phyloP scores from a whole-genome alignment of 495 filamentous ascomycete species.

The Ascobolus immersus region DNA sequence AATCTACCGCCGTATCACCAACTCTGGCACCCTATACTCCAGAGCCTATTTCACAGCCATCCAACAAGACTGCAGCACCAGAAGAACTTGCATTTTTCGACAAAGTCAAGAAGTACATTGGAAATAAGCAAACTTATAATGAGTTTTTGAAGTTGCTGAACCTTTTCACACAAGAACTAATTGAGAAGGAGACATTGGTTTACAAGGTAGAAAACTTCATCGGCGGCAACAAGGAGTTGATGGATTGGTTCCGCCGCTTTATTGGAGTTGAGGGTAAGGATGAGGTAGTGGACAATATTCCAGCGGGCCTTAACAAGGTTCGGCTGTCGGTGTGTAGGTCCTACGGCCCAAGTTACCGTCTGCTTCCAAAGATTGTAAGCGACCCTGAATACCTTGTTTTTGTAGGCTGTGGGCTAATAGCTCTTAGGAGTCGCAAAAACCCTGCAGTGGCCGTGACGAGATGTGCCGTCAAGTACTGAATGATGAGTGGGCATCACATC shows the following conservation, averaged over 20 bases:
- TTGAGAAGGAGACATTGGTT: conserved; percentile 54
- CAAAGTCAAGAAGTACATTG: conserved; percentile 82
- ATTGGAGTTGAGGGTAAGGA: conserved; percentile 45
- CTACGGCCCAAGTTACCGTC: conserved; percentile 76
- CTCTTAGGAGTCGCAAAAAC: conserved; percentile 45
- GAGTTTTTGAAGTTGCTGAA: conserved; percentile 94
- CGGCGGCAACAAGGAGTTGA: conserved; percentile 61
- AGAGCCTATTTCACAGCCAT: conserved; percentile 53
- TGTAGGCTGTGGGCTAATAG: conserved; percentile 3
- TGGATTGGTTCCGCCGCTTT: conserved; percentile 62
- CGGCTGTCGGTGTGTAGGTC: conserved; percentile 82
- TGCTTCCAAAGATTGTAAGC: conserved; percentile 55
- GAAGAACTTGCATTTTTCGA: conserved; percentile 91
- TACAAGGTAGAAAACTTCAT: conserved; percentile 67
- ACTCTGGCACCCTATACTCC: conserved; percentile 68
- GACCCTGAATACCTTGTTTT: not conserved
- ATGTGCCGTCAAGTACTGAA: conserved; percentile 79
- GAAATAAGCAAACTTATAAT: conserved; percentile 68
- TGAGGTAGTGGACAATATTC: conserved; percentile 51
- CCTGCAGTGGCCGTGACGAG: conserved; percentile 80
- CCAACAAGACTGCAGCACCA: conserved; percentile 29
- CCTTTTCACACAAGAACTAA: conserved; percentile 69
- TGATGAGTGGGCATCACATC: conserved; percentile 95
- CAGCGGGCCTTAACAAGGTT: conserved; percentile 47
- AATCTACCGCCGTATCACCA: conserved; percentile 52